Percentiles rank a stretch among this genome's conserved stretches.
Evolutionary conservation across 306 rosid species (phyloP).

Genomic region (Prunus mume): DNA sequence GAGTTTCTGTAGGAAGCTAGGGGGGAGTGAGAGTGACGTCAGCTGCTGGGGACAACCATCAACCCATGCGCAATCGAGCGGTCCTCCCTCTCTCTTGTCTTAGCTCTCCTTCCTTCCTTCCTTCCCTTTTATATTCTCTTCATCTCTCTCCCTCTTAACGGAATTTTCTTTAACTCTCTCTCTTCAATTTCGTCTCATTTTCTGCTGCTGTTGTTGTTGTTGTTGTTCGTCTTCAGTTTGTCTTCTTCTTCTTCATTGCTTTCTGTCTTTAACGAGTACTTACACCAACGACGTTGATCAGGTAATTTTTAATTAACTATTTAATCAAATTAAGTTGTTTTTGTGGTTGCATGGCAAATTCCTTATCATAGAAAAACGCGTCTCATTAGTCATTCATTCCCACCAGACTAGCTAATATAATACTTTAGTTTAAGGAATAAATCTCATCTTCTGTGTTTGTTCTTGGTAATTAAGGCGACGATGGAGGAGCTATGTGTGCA

Average conservation of each 20-base stretch:
- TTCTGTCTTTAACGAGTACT: conserved; percentile 31
- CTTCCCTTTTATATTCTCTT: conserved; percentile 39
- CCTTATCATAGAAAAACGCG: neutral
- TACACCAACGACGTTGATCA: conserved; percentile 12
- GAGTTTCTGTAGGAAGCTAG: conserved; percentile 25
- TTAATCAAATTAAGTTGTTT: neutral
- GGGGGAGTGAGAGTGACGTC: conserved; percentile 46
- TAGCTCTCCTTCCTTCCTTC: neutral
- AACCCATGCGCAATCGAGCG: conserved; percentile 91
- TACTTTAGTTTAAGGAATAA: neutral
- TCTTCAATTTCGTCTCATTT: neutral
- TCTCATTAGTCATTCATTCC: neutral
- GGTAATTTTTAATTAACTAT: neutral
- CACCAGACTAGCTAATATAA: neutral
- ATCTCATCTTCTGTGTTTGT: neutral
- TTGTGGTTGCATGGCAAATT: conserved; percentile 12
- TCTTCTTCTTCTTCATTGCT: conserved; percentile 35
- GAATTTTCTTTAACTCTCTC: conserved; percentile 24
- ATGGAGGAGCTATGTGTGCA: neutral
- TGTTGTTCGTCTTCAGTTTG: neutral
- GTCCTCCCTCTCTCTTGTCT: conserved; percentile 40
- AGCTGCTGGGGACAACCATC: conserved; percentile 62
- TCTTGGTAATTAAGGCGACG: neutral
- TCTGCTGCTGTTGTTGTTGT: neutral
- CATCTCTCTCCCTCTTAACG: conserved; percentile 34